These are phyloP conservation scores for Eucalyptus virginea DNA, from an alignment of 345 rosid species.

Conservation along the genomic window DNA sequence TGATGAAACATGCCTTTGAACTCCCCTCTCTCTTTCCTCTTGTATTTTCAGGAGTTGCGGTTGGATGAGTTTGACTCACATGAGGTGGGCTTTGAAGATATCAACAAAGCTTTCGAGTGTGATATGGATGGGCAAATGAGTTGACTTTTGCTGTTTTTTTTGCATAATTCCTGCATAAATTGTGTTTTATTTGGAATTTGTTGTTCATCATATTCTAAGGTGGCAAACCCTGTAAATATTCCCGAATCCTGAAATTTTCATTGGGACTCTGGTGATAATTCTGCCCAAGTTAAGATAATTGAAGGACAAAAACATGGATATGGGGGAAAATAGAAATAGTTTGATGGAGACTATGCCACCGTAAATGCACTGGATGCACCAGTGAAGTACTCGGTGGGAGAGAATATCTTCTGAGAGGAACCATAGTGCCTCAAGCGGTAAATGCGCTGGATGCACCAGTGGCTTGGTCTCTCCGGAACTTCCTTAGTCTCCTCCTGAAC, in stretches of 20 bases:
- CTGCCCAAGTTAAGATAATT: too few relatives aligned
- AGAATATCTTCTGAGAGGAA: slow-evolving; percentile 17
- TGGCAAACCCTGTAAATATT: background rate
- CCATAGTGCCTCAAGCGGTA: slow-evolving; percentile 43
- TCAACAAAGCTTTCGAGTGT: slow-evolving; percentile 74
- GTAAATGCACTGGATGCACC: slow-evolving; percentile 38
- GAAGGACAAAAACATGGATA: too few relatives aligned
- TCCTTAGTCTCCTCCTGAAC: slow-evolving; percentile 15
- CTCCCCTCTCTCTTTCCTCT: background rate
- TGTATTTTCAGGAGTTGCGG: slow-evolving; percentile 36
- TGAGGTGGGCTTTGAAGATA: slow-evolving; percentile 55
- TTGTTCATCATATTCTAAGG: background rate
- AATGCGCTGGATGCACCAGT: too few relatives aligned
- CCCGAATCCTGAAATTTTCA: background rate
- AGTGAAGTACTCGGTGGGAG: slow-evolving; percentile 26
- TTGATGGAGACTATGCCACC: slow-evolving; percentile 13
- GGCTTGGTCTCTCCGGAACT: too few relatives aligned
- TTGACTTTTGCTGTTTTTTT: background rate
- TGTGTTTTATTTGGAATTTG: background rate
- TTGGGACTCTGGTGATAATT: background rate
- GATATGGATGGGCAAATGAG: slow-evolving; percentile 52
- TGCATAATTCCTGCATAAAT: background rate
- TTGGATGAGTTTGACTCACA: slow-evolving; percentile 76
- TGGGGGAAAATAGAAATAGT: too few relatives aligned
- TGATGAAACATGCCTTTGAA: background rate